Evolutionary conservation across 805 yeast species (phyloP), one percentile per base, ranked within the genome.

Genomic region (Candida adriatica): DNA sequence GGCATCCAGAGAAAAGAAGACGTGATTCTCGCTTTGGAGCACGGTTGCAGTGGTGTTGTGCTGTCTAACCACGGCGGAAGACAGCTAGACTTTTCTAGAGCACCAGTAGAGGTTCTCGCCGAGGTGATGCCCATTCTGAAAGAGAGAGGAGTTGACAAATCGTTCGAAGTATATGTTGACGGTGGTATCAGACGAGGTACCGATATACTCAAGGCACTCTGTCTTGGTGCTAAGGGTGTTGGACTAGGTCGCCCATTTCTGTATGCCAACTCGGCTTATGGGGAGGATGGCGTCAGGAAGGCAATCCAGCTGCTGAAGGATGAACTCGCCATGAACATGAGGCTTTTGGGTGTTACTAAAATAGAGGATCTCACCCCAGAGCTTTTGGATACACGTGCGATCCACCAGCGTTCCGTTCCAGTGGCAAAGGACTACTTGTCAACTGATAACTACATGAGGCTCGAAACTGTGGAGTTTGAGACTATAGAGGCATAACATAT

Each of bases 11-110:
- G 90, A 19, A 74, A 73, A 25, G 90, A 82, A 41, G 95, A 86
- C 51, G 87, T 81, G 1, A 53, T 84, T 13, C 56, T 61, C 44
- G 95, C 95, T 0, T 75, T 74, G 6, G 79, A 82, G 42, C 58
- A 68, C 45, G 92, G 92, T 4, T 69, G 72, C 18, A 72, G 75
- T 26, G 95, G 88, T 25, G 79, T 85, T n/a, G 85, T 86, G 4
- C 48, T 85, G 31, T 83, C 94, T 2, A 86, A 85, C 52, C 95
- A 85, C 58, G 95, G 95, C 38, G 95, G 95, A 25, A 66, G 95
- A 39, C 95, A 85, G 56, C 61, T 86, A 34, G 96, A 86, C 57
- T 82, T 73, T 48, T 66, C 94, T 1, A 70, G 83, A n/a, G 75
- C 94, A 0, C 81, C 88, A 2, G 64, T 86, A 21, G 83, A 78